Evolutionary conservation across 352 stramenopile species (phyloP), one percentile per base, ranked within the genome.

Genomic region (Phytophthora fragariae): DNA sequence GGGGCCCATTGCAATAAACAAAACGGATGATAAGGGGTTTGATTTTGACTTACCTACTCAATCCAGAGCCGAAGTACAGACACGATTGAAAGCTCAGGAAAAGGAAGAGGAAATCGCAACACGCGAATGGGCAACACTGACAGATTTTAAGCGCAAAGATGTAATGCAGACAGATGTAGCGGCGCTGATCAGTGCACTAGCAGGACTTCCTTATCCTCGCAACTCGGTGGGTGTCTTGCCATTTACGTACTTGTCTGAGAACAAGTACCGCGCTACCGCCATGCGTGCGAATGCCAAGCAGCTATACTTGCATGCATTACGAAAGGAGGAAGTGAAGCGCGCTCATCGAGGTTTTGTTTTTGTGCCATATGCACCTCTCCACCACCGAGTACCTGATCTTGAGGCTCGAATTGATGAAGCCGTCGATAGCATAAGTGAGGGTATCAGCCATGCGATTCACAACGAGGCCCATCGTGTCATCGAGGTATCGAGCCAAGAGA

Each of bases 101-200:
- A 33, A 29, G 14, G 83, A 92, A 46, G 87, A 94, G 59, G 37
- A 68, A 1, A 60, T 65, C 27, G 87, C 87, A 21, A 24, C 59
- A 9, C 59, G 55, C 7, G 77, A 91, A 50, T 94, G 86, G 80
- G 65, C 59, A n/a, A 64, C 64, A 12, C 70, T 96, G 19, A 27
- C 67, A 4, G 31, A 75, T 17, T 71, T 93, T 11, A 76, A 73
- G 49, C 89, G 89, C 33, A 90, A 86, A 24, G 89, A 96, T 68
- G 84, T 93, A 19, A 92, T 95, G 84, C 89, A 96, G 64, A 81
- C 82, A n/a, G 89, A 96, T 71, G 75, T 96, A 12, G 89, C 89
- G 21, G 76, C 89, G 21, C 75, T 96, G 21, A 72, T 93, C 52
- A 89, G 80, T 41, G 75, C 86, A 29, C 77, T 96, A 19, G 65